phyloP scores from a whole-genome alignment of 768 basidiomycete genomes.

The Leccinum rimulosum region DNA sequence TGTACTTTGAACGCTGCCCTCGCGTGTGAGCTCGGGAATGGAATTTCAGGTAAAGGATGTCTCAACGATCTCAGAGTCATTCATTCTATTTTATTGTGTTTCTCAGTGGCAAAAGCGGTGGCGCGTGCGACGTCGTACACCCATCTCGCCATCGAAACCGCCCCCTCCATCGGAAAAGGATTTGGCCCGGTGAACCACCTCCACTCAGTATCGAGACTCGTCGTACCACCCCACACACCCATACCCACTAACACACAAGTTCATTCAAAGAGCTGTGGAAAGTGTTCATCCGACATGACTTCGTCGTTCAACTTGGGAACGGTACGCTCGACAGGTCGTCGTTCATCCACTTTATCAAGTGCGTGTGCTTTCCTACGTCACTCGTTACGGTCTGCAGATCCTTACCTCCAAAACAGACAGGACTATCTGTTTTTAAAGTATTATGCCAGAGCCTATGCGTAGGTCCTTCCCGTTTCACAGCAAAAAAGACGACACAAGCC shows the following conservation, averaged over 20 bases:
- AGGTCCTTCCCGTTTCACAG: constrained; percentile 13
- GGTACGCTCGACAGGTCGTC: constrained; percentile 62
- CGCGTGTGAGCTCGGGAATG: no score
- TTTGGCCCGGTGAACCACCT: no score
- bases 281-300: constrained; percentile 78
- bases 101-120: no score
- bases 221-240: constrained; percentile 55
- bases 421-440: constrained; percentile 82
- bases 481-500: background rate
- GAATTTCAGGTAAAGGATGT: no score
- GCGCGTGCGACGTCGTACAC: no score
- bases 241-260: constrained; percentile 63
- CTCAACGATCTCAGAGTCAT: no score
- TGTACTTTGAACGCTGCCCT: no score
- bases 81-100: no score
- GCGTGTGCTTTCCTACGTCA: constrained; percentile 17
- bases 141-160: no score
- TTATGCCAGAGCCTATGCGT: constrained; percentile 80
- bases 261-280: constrained; percentile 69
- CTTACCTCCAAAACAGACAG: constrained; percentile 45
- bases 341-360: constrained; percentile 88
- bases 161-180: no score
- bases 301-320: constrained; percentile 70
- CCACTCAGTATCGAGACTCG: constrained; percentile 49
- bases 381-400: no score